Percentiles rank a stretch among this genome's conserved stretches.
Conservation (phyloP, 768 basidiomycete genomes). For the Suillus paluster region DNA sequence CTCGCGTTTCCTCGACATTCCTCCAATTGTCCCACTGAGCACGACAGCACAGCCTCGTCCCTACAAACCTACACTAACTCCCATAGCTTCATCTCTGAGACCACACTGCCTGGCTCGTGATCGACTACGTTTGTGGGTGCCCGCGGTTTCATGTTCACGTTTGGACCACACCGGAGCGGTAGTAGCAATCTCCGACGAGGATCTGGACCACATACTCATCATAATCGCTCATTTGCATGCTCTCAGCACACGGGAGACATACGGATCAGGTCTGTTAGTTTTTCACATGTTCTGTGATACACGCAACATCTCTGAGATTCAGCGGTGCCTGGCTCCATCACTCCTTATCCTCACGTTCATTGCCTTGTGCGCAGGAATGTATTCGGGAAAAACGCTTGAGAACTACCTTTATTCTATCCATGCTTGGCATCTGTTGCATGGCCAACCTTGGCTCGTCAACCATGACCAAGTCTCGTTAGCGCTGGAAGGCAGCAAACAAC, state of each 20-base stretch:
- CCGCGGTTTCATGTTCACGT: background rate
- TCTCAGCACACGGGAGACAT: conserved; percentile 33
- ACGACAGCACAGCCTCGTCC: background rate
- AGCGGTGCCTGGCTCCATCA: conserved; percentile 32
- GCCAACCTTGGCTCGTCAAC: conserved; percentile 37
- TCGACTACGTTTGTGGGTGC: conserved; percentile 30
- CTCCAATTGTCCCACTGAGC: background rate
- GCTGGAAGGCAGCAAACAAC: conserved; percentile 16
- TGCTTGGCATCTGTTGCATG: conserved; percentile 54
- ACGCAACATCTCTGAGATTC: conserved; percentile 31
- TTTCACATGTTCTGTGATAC: conserved; percentile 49
- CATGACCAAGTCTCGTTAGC: conserved; percentile 29
- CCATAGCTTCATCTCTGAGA: conserved; percentile 16
- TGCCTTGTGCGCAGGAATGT: conserved; percentile 33
- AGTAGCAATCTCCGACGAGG: background rate
- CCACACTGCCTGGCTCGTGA: conserved; percentile 34
- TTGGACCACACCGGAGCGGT: background rate
- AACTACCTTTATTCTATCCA: conserved; percentile 44
- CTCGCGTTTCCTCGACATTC: accelerated
- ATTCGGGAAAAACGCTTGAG: conserved; percentile 34
- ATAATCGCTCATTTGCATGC: conserved; percentile 34
- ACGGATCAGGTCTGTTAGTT: conserved; percentile 39
- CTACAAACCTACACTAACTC: conserved; percentile 18
- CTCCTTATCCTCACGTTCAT: conserved; percentile 35
- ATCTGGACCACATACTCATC: conserved; percentile 18